A percentile compares a stretch with the other conserved stretches of the same genome.
phyloP scores from a whole-genome alignment of 441 rosid genomes.

The Adansonia rubrostipa region DNA sequence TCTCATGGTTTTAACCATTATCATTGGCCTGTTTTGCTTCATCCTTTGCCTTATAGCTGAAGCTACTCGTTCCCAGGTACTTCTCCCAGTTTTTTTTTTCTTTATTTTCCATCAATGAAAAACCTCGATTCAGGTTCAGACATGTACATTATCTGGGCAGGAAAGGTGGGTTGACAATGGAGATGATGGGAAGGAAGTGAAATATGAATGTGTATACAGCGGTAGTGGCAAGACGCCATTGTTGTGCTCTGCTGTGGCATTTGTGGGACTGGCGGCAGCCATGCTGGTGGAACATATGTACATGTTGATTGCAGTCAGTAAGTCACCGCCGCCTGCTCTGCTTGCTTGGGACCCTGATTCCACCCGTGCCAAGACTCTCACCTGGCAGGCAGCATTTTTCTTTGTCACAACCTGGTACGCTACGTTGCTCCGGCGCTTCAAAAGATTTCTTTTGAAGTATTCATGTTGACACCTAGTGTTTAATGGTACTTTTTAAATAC shows the following conservation, averaged over 20 bases:
- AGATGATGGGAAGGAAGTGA: conserved; percentile 29
- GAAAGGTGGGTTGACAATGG: conserved; percentile 47
- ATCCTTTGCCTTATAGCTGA: conserved; percentile 86
- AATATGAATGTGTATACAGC: conserved; percentile 63
- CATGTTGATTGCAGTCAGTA: conserved; percentile 67
- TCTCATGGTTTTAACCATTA: conserved; percentile 56
- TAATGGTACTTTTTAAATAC: too few species aligned
- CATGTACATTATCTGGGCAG: conserved; percentile 36
- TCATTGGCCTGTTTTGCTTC: conserved; percentile 79
- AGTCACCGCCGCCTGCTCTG: conserved; percentile 58
- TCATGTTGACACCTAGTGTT: too few species aligned
- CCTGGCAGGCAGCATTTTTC: conserved; percentile 77
- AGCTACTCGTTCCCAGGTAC: conserved; percentile 87
- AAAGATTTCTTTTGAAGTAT: too few species aligned
- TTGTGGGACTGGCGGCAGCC: conserved; percentile 27
- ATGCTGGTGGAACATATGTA: conserved; percentile 74
- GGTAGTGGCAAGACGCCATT: conserved; percentile 81
- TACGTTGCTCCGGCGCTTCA: too few species aligned
- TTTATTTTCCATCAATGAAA: background rate
- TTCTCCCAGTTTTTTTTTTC: background rate
- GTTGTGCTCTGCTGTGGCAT: conserved; percentile 35
- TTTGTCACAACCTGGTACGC: conserved; percentile 77
- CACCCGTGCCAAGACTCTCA: conserved; percentile 43
- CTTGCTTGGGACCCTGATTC: conserved; percentile 54
- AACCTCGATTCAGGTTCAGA: background rate